A percentile compares a stretch with the other conserved stretches of the same genome.
Evolutionary conservation across 495 filamentous ascomycete genomes (phyloP).

Genomic region (Neurospora sp.): DNA sequence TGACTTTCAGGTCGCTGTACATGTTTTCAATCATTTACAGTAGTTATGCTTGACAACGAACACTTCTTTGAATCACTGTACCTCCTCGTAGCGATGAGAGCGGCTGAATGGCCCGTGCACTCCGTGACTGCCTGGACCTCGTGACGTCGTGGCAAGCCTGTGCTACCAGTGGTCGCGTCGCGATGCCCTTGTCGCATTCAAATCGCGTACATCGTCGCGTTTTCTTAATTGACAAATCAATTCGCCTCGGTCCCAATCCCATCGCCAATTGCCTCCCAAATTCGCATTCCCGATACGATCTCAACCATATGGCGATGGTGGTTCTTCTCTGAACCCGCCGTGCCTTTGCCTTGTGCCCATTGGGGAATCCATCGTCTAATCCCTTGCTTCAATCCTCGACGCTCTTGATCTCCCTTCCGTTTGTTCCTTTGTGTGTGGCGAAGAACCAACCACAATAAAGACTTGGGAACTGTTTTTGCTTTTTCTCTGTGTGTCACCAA

Average conservation of each 20-base stretch:
- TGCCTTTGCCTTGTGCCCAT: background rate
- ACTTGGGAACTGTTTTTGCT: background rate
- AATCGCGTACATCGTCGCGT: constrained; percentile 16
- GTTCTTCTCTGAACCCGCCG: background rate
- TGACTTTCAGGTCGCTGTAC: background rate
- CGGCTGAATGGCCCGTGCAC: background rate
- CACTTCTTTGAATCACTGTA: background rate
- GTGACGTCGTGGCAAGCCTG: constrained; percentile 17
- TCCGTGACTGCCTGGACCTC: background rate
- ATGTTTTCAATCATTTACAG: background rate
- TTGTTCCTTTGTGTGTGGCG: background rate
- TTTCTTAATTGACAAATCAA: constrained; percentile 9
- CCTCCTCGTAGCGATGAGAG: background rate
- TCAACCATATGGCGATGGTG: background rate
- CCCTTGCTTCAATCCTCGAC: background rate
- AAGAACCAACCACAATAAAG: background rate
- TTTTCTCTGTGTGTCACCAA: background rate
- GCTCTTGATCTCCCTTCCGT: background rate
- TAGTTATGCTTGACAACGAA: background rate
- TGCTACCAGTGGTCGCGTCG: constrained; percentile 5
- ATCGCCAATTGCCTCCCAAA: background rate
- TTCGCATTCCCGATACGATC: background rate
- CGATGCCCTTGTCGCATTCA: constrained; percentile 5
- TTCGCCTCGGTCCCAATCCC: background rate
- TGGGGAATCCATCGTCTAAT: background rate